Percentiles rank a stretch among this genome's conserved stretches.
phyloP scores from a whole-genome alignment of 2,329 filamentous ascomycete species.

The Blastomyces silverae region DNA sequence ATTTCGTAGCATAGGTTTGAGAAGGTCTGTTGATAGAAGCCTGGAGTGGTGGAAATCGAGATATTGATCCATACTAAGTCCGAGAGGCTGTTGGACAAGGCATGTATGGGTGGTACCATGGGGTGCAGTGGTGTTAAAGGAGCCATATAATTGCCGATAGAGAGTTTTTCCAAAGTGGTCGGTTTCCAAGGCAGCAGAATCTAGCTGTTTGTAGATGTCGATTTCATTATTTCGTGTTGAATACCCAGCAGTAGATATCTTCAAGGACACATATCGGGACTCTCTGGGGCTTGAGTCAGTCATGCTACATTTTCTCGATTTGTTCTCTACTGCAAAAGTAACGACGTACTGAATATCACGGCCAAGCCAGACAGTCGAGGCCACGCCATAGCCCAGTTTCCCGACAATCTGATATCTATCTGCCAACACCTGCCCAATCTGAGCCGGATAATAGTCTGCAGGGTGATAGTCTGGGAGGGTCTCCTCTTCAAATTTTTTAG shows the following conservation, averaged over 20 bases:
- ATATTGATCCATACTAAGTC: conserved; percentile 17
- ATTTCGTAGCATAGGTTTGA: conserved; percentile 18
- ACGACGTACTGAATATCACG: conserved; percentile 20
- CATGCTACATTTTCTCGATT: conserved; percentile 2
- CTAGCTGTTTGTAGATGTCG: conserved; percentile 23
- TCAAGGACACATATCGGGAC: conserved; percentile 10
- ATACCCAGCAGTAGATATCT: conserved; percentile 13
- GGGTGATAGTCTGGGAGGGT: conserved; percentile 17
- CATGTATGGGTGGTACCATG: conserved; percentile 16
- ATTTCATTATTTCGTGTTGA: conserved; percentile 19
- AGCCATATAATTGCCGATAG: conserved; percentile 25
- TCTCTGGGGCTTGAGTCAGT: conserved; percentile 8
- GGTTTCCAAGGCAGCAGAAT: conserved; percentile 13
- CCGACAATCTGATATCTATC: conserved; percentile 22
- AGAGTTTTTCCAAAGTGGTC: conserved; percentile 22
- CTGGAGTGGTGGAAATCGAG: conserved; percentile 15
- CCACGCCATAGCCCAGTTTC: conserved; percentile 25
- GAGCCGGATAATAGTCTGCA: conserved; percentile 19
- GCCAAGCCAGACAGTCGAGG: conserved; percentile 25
- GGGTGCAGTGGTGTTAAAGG: conserved; percentile 26
- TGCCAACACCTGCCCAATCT: conserved; percentile 18
- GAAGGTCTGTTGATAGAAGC: conserved; percentile 14
- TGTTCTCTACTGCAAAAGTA: not conserved
- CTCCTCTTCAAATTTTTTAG: conserved; percentile 20
- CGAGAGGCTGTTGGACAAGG: conserved; percentile 20